Percentiles rank a stretch among this genome's conserved stretches.
These are phyloP conservation scores for Ramalina peruviana DNA, from an alignment of 495 filamentous ascomycete species.

Conservation along the genomic window DNA sequence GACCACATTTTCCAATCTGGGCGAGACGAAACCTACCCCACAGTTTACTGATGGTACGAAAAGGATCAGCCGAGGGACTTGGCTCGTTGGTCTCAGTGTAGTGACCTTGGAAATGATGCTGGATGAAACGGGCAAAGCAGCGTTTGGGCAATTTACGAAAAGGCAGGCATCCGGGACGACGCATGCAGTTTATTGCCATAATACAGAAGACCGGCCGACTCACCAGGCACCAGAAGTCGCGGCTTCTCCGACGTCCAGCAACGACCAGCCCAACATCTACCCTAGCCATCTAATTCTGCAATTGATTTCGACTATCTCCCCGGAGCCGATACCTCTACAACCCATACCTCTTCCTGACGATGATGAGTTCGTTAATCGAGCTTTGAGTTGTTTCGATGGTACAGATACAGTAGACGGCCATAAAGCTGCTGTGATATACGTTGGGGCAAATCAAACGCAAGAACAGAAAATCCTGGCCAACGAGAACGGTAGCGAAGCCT, in stretches of 20 bases:
- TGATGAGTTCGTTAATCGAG: slow-evolving; percentile 63
- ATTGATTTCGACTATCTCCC: slow-evolving; percentile 46
- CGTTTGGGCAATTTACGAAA: slow-evolving; percentile 66
- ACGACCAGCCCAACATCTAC: slow-evolving; percentile 38
- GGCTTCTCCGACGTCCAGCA: slow-evolving; percentile 26
- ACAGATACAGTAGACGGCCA: slow-evolving; percentile 88
- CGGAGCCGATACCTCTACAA: slow-evolving; percentile 50
- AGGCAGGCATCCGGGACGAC: slow-evolving; percentile 76
- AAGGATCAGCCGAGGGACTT: slow-evolving; percentile 61
- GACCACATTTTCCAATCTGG: slow-evolving; percentile 72
- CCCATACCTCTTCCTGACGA: slow-evolving; percentile 76
- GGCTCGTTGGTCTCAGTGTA: slow-evolving; percentile 79
- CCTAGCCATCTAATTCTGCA: slow-evolving; percentile 81
- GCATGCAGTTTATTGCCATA: slow-evolving; percentile 58
- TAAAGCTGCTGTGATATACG: slow-evolving; percentile 88
- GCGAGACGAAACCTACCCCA: slow-evolving; percentile 46
- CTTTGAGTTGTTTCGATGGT: slow-evolving; percentile 68
- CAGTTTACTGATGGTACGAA: slow-evolving; percentile 46
- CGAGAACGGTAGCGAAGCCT: slow-evolving; percentile 67
- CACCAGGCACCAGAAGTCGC: slow-evolving; percentile 46
- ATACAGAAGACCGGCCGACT: slow-evolving; percentile 50
- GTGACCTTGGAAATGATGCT: slow-evolving; percentile 71
- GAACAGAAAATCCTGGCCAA: slow-evolving; percentile 81
- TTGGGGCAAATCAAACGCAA: slow-evolving; percentile 64
- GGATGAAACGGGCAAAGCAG: slow-evolving; percentile 31